A percentile compares a stretch with the other conserved stretches of the same genome.
Evolutionary conservation across 345 rosid species (phyloP).

Genomic region (Crucihimalaya himalaica): DNA sequence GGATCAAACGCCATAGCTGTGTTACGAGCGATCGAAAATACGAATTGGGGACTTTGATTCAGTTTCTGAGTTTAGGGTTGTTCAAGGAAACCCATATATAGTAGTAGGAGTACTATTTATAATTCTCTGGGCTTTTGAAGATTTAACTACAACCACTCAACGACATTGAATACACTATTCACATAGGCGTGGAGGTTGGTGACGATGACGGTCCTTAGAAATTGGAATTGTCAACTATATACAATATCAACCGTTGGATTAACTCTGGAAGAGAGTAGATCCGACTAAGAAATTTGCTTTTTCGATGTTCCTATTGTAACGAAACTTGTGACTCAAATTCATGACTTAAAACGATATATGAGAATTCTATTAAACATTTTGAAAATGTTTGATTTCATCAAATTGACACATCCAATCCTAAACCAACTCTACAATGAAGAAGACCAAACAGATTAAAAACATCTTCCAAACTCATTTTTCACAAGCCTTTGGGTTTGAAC

Average conservation of each 20-base stretch:
- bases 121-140: not conserved
- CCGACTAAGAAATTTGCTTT: not conserved
- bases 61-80: not conserved
- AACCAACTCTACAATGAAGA: not conserved
- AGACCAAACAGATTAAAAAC: not conserved
- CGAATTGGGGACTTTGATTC: not conserved
- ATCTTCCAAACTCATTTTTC: not conserved
- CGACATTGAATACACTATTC: not conserved
- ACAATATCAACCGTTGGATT: constrained; percentile 28
- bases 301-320: too few species aligned
- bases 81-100: not conserved
- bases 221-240: not conserved
- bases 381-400: too few species aligned
- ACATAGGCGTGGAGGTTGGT: constrained; percentile 33
- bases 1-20: constrained; percentile 59
- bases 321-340: too few species aligned
- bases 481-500: not conserved
- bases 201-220: constrained; percentile 19
- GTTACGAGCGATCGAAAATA: not conserved
- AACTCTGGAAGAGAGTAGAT: not conserved
- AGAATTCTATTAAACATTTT: too few species aligned
- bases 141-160: not conserved
- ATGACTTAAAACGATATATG: too few species aligned
- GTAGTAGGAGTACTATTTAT: not conserved
- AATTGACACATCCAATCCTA: not conserved